Conservation (phyloP, 768 basidiomycete species). For the Leccinum disarticulatum region DNA sequence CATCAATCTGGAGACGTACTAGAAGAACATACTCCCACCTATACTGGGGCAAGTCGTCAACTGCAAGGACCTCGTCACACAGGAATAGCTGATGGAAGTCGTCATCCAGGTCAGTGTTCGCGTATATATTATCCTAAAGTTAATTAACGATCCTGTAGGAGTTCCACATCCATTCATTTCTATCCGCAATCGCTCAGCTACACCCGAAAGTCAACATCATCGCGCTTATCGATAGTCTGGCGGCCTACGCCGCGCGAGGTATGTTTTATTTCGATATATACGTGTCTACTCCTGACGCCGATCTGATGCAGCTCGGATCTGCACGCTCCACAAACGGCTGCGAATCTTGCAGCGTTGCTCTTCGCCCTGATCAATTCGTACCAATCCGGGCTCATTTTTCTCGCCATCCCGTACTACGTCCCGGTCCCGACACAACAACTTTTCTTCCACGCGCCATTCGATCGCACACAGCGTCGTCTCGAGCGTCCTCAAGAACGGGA, state of each 20-base stretch:
- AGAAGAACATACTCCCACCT: constrained; percentile 80
- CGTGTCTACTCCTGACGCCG: too few relatives aligned
- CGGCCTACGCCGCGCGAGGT: constrained; percentile 34
- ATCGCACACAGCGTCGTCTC: too few relatives aligned
- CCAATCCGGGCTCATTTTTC: too few relatives aligned
- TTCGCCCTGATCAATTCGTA: too few relatives aligned
- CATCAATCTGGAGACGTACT: constrained; percentile 60
- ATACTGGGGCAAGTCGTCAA: constrained; percentile 96
- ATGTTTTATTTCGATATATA: too few relatives aligned
- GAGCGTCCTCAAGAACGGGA: too few relatives aligned
- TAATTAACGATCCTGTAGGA: constrained; percentile 49
- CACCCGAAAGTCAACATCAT: constrained; percentile 99
- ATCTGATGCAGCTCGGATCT: too few relatives aligned
- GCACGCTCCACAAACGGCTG: too few relatives aligned
- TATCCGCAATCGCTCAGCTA: constrained; percentile 92
- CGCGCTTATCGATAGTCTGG: constrained; percentile 92
- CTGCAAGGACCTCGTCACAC: constrained; percentile 95
- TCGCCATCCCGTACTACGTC: too few relatives aligned
- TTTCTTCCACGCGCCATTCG: too few relatives aligned
- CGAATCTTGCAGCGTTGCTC: too few relatives aligned
- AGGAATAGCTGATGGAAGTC: constrained; percentile 99
- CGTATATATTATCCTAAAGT: background rate
- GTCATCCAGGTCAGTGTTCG: constrained; percentile 80
- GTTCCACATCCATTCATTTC: constrained; percentile 95
- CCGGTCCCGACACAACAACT: too few relatives aligned